phyloP scores from a whole-genome alignment of 2,329 filamentous ascomycete genomes.

The Apiospora arundinis region DNA sequence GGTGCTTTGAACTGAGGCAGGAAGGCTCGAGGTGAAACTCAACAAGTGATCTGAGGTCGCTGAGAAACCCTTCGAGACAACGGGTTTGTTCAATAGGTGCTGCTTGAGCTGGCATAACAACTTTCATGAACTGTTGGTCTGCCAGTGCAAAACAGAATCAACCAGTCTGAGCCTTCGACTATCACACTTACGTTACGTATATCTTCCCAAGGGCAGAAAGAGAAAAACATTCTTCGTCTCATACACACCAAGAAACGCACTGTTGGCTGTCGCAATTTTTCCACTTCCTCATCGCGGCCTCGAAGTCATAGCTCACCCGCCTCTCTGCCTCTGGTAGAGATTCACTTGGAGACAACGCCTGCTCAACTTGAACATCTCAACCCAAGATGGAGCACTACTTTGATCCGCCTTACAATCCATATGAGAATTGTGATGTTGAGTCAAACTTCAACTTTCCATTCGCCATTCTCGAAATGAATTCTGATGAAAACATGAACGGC shows the following conservation, averaged over 20 bases:
- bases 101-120: not conserved
- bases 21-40: conserved; percentile 5
- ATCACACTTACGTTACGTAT: not conserved
- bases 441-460: too few species aligned
- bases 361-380: not conserved
- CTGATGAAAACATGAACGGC: too few species aligned
- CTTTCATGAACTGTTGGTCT: not conserved
- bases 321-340: not conserved
- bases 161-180: not conserved
- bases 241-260: not conserved
- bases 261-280: not conserved
- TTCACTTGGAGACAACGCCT: not conserved
- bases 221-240: not conserved
- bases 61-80: not conserved
- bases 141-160: not conserved
- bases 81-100: not conserved
- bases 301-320: not conserved
- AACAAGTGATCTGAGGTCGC: not conserved
- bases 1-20: not conserved
- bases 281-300: not conserved
- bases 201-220: not conserved
- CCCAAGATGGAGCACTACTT: not conserved
- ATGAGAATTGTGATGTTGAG: too few species aligned
- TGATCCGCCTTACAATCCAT: not conserved
- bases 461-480: too few species aligned